Base-by-base conservation (phyloP, 495 filamentous ascomycete genomes). In the Apiosordaria backusii region DNA sequence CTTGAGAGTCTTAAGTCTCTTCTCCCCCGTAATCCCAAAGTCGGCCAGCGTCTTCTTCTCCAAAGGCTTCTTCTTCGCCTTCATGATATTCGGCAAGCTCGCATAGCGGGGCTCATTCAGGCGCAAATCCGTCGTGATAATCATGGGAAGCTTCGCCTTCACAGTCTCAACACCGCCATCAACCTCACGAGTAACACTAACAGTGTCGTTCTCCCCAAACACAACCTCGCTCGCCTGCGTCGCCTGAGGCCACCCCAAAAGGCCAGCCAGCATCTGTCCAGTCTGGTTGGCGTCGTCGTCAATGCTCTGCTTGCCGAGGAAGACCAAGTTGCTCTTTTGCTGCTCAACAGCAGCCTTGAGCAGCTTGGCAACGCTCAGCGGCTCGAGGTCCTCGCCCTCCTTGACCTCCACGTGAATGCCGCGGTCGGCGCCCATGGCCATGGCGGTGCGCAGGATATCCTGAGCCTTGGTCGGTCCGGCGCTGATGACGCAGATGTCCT, bases 51-150 rank as follows among this genome's bases (percentile, higher is more conserved):
- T 90, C 86, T 90, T 90, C 89, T 96, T 98, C 77, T 92, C 91
- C 70, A 99, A 72, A 71, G 90, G 89, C 88, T 98, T 99, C 90
- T 98, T 99, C 90, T 98, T 98, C 63, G 95, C 95, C 88, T 97
- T 98, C 96, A 99, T 99, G 66, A 99, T 98, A 79, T 97, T 97
- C 71, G 92, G 94, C 84, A 99, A 76, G 77, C 87, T 96, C 61
- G 93, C 94, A 79, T 97, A 99, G 61, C 96, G 80, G 63, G 95
- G 96, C 85, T 96, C 91, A 76, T 99, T 98, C 79, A 99, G 80
- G 54, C 95, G 82, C 79, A 99, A 77, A 86, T 99, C 95, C 67
- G 95, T 96, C 66, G 95, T 99, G 65, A 99, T 88, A 22, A 99
- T 79, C 88, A 96, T 85, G 0, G 95, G 95, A 78, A 99, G 75